Evolutionary conservation across 306 rosid genomes (phyloP).

Genomic region (Hippophae tibetana): DNA sequence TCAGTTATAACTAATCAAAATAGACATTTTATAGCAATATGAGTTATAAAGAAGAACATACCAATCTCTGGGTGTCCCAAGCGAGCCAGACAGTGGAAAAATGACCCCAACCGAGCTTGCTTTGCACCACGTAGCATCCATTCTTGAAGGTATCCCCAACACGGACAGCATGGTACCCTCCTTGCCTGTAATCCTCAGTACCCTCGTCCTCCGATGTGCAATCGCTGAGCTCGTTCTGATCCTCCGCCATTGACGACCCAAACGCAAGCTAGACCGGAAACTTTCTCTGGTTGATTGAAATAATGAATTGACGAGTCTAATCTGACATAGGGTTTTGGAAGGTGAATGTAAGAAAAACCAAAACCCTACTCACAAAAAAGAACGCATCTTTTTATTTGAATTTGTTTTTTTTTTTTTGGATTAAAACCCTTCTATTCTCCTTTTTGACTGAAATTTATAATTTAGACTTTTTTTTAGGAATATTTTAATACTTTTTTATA

Average conservation of each 20-base stretch:
- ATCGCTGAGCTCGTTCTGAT: constrained; percentile 23
- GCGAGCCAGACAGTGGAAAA: constrained; percentile 45
- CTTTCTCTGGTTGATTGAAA: background rate
- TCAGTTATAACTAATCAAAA: constrained; percentile 5
- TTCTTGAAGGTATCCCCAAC: constrained; percentile 35
- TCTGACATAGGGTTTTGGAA: background rate
- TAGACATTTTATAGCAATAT: constrained; percentile 16
- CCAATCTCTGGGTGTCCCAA: constrained; percentile 32
- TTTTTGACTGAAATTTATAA: too few species aligned
- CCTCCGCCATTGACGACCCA: constrained; percentile 25
- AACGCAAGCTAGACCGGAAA: background rate
- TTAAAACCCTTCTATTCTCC: too few species aligned
- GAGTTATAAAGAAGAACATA: constrained; percentile 6
- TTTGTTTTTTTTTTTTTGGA: too few species aligned
- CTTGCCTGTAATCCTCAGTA: constrained; percentile 31
- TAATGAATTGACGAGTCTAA: too few species aligned
- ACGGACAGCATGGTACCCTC: constrained; percentile 35
- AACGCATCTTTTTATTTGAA: too few species aligned
- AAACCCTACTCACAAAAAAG: too few species aligned
- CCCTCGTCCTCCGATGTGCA: constrained; percentile 36
- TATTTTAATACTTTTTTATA: too few species aligned
- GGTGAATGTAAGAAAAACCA: too few species aligned
- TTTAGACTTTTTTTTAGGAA: too few species aligned
- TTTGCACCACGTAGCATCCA: constrained; percentile 34
- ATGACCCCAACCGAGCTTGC: constrained; percentile 44